Conservation (phyloP, 805 yeast genomes). For the Brettanomyces bruxellensis region DNA sequence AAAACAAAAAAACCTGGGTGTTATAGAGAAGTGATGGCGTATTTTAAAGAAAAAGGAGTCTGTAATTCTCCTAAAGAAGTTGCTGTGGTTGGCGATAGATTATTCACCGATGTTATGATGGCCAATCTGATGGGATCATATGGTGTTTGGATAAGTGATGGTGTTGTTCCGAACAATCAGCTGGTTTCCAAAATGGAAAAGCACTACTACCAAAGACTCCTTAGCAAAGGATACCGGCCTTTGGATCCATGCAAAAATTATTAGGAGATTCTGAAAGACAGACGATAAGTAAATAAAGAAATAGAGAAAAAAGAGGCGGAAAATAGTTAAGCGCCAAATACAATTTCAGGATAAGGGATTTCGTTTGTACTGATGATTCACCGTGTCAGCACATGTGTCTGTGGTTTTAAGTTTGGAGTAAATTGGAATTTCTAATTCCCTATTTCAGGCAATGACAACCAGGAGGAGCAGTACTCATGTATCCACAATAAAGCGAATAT, state of each 20-base stretch:
- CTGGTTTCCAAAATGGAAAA: slow-evolving; percentile 48
- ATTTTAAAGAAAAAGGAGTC: slow-evolving; percentile 42
- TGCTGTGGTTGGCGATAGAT: slow-evolving; percentile 83
- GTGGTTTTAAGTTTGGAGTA: too few species aligned
- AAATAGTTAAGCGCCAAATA: neutral
- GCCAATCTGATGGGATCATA: slow-evolving; percentile 88
- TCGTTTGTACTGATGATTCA: neutral
- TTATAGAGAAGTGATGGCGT: slow-evolving; percentile 52
- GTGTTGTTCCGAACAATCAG: slow-evolving; percentile 51
- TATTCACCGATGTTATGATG: slow-evolving; percentile 88
- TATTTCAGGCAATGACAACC: slow-evolving; percentile 4
- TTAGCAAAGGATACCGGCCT: neutral
- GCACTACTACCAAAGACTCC: slow-evolving; percentile 10
- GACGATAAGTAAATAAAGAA: neutral
- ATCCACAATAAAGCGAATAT: slow-evolving; percentile 6
- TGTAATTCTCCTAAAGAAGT: slow-evolving; percentile 48
- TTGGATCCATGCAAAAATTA: neutral
- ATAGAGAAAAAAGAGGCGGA: neutral
- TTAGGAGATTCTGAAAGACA: neutral
- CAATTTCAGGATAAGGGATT: neutral
- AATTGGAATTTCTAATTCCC: too few species aligned
- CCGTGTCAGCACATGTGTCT: too few species aligned
- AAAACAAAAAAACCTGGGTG: slow-evolving; percentile 80
- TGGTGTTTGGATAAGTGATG: slow-evolving; percentile 77
- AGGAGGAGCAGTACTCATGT: slow-evolving; percentile 2